phyloP scores from a whole-genome alignment of 1,139 yeast genomes.

The Taphrina flavorubra region DNA sequence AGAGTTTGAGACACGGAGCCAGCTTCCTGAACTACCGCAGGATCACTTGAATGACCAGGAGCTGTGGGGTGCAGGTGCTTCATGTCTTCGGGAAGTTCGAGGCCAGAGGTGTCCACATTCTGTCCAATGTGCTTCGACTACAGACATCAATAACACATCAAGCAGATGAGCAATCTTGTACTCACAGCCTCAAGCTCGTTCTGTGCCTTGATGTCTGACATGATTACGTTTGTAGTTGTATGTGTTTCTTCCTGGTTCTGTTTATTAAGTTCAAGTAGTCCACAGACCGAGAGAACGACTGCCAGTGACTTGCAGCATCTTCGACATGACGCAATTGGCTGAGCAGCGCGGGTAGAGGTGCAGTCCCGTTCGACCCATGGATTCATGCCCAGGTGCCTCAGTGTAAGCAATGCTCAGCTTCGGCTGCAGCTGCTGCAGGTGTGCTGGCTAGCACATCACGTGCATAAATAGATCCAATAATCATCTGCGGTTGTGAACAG shows the following conservation, averaged over 20 bases:
- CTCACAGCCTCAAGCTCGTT: constrained; percentile 37
- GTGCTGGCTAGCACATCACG: no score
- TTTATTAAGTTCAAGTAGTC: no score
- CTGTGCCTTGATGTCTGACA: constrained; percentile 30
- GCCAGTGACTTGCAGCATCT: no score
- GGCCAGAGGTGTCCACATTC: constrained; percentile 30
- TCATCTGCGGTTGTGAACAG: no score
- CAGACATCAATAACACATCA: neutral
- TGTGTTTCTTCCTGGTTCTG: no score
- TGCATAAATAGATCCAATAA: no score
- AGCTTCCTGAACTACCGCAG: constrained; percentile 25
- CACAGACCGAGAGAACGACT: no score
- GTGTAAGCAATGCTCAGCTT: no score
- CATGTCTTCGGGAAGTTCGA: constrained; percentile 29
- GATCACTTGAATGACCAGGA: constrained; percentile 29
- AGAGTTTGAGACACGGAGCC: constrained; percentile 28
- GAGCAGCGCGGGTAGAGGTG: neutral
- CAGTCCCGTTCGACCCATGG: no score
- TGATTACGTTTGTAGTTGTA: neutral
- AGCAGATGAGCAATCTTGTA: no score
- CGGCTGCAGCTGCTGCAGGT: no score
- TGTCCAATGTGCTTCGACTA: constrained; percentile 29
- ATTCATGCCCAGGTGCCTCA: no score
- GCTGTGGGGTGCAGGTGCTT: constrained; percentile 33
- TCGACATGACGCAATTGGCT: constrained; percentile 7